Base-by-base conservation (phyloP, 192 early-diverging fungal species). In the Podila horticola region DNA sequence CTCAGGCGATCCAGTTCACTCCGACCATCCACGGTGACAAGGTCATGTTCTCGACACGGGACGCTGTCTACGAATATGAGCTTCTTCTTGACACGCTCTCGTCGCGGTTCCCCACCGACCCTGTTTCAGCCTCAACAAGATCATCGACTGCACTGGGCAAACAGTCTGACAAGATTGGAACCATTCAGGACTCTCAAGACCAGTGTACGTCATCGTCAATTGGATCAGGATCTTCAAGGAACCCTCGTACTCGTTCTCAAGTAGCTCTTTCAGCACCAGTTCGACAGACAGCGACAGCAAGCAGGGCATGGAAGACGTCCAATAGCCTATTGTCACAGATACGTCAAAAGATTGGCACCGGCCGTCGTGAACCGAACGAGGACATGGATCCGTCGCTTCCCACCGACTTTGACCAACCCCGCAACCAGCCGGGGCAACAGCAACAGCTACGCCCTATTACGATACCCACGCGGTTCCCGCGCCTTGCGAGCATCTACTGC, bases 291-390 rank as follows among this genome's bases (percentile, higher is more conserved):
- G 24, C 66, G 26, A 31, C 68, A 17, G 41, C 71, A 3, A 71
- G 71, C 7, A 58, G 77, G 17, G 49, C 72, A 29, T 81, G 77
- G 77, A 81, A 81, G 38, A 51, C 64, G 24, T 81, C 77, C 13
- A 81, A 81, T 63, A 81, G 77, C 38, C 62, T 81, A 12, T 45
- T 81, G 17, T 81, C 77, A 6, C 77, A 81, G 58, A 81, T 81
- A n/a, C 77, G 77, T 41, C 77, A 81, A 33, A 71, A 66, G 5
- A 55, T 81, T 51, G 76, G 75, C 20, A 65, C 62, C 34, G 52
- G 64, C 33, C 28, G 59, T 20, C 26, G 59, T 19, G 30, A 61
- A 13, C 28, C 59, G 30, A 61, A 61, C 12, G 52, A 55, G 12
- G 59, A 61, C 59, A 45, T 45, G 41, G 41, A 45, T 45, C 41